Evolutionary conservation across 257 asterid species (phyloP).

Genomic region (Euphrasia confusa): DNA sequence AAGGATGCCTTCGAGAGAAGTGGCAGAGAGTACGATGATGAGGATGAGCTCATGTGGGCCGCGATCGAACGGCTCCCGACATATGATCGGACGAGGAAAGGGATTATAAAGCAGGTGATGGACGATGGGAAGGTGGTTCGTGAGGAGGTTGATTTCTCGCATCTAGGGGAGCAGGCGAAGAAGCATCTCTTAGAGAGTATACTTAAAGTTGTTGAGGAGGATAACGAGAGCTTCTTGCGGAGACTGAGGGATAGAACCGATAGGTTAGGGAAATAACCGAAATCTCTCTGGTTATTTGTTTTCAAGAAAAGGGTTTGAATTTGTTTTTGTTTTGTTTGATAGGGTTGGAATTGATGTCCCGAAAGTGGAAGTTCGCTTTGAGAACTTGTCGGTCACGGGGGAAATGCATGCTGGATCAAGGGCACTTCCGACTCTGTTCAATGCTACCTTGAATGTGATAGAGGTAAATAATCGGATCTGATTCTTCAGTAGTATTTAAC

Average conservation of each 20-base stretch:
- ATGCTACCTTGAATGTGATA: constrained; percentile 58
- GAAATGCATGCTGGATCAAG: constrained; percentile 75
- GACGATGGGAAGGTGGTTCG: constrained; percentile 65
- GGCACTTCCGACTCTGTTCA: constrained; percentile 84
- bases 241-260: constrained; percentile 81
- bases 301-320: not conserved
- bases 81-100: constrained; percentile 71
- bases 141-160: constrained; percentile 65
- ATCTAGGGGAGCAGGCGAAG: constrained; percentile 56
- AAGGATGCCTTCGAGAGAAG: constrained; percentile 61
- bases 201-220: constrained; percentile 79
- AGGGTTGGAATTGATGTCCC: constrained; percentile 88
- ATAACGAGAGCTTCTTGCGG: constrained; percentile 76
- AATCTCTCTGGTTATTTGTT: not conserved
- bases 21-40: constrained; percentile 65
- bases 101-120: constrained; percentile 57
- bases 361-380: constrained; percentile 77
- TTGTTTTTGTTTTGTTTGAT: not conserved
- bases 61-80: constrained; percentile 96
- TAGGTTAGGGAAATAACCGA: constrained; percentile 38
- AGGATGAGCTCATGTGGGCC: constrained; percentile 91
- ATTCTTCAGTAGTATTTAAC: not conserved
- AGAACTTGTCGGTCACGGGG: constrained; percentile 67
- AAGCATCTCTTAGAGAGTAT: constrained; percentile 59
- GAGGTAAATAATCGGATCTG: constrained; percentile 46